phyloP scores from a whole-genome alignment of 2,329 filamentous ascomycete genomes.

The Arachnopeziza araneosa region DNA sequence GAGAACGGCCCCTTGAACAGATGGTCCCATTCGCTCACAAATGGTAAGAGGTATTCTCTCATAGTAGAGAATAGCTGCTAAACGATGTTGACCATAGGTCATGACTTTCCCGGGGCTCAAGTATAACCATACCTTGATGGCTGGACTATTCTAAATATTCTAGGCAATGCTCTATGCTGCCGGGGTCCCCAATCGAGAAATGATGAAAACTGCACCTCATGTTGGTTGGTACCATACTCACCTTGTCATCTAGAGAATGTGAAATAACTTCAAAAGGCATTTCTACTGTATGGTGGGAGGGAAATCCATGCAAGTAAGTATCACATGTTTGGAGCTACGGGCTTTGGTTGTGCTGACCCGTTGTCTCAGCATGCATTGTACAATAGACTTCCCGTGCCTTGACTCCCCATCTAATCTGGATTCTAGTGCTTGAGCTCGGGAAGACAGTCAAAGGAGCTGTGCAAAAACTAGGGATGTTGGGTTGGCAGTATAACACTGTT shows the following conservation, averaged over 20 bases:
- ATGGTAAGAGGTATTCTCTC: slow-evolving; percentile 23
- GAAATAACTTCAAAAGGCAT: slow-evolving; percentile 1
- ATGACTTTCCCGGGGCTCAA: slow-evolving; percentile 67
- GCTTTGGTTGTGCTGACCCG: slow-evolving; percentile 8
- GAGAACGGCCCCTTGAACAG: slow-evolving; percentile 69
- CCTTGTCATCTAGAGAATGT: neutral
- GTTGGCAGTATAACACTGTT: slow-evolving; percentile 41
- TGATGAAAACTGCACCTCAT: slow-evolving; percentile 87
- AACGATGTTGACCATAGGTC: slow-evolving; percentile 6
- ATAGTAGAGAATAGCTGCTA: neutral
- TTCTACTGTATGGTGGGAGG: slow-evolving; percentile 60
- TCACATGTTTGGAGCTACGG: slow-evolving; percentile 5
- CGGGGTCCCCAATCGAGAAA: slow-evolving; percentile 73
- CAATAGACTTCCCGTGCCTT: neutral
- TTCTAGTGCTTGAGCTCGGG: slow-evolving; percentile 71
- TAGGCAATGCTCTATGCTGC: slow-evolving; percentile 94
- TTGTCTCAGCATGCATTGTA: slow-evolving; percentile 42
- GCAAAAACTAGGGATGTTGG: slow-evolving; percentile 78
- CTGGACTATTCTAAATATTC: neutral
- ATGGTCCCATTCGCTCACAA: slow-evolving; percentile 78
- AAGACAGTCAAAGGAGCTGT: slow-evolving; percentile 81
- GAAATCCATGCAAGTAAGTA: slow-evolving; percentile 86
- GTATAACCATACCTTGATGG: slow-evolving; percentile 37
- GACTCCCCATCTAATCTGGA: neutral
- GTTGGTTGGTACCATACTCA: slow-evolving; percentile 46